Conservation (phyloP, 176 grass and related monocot species). For the Aechmea fasciata region DNA sequence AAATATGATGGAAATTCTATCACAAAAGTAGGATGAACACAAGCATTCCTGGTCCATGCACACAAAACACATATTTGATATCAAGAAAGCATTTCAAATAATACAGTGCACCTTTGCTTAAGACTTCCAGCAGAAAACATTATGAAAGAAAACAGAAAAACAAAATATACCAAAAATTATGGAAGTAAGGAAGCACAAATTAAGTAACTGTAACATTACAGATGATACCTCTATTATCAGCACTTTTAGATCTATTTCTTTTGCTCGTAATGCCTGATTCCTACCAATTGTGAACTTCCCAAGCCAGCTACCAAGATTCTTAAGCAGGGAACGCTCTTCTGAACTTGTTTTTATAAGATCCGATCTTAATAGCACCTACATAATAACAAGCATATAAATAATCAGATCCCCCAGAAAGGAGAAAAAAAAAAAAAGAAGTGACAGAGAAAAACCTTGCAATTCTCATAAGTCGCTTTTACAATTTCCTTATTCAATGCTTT, state of each 20-base stretch:
- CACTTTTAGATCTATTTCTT: conserved; percentile 93
- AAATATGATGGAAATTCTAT: too few species aligned
- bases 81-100: too few species aligned
- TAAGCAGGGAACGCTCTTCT: conserved; percentile 88
- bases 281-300: conserved; percentile 95
- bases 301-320: conserved; percentile 98
- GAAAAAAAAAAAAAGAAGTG: background rate
- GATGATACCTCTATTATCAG: conserved; percentile 74
- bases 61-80: too few species aligned
- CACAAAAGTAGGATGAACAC: too few species aligned
- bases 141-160: background rate
- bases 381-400: conserved; percentile 17
- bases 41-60: too few species aligned
- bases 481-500: conserved; percentile 89
- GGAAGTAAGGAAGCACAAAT: conserved; percentile 10
- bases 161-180: conserved; percentile 5
- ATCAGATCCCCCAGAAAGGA: background rate
- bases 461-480: conserved; percentile 88
- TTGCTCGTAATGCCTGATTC: conserved; percentile 81
- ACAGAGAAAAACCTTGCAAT: conserved; percentile 68
- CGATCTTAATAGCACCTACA: conserved; percentile 72
- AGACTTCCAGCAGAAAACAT: background rate
- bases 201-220: background rate
- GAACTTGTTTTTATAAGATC: conserved; percentile 99
- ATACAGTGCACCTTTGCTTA: too few species aligned